These are phyloP conservation scores for Aspergillus sp. DNA, from an alignment of 2,329 filamentous ascomycete genomes.

Conservation along the genomic window DNA sequence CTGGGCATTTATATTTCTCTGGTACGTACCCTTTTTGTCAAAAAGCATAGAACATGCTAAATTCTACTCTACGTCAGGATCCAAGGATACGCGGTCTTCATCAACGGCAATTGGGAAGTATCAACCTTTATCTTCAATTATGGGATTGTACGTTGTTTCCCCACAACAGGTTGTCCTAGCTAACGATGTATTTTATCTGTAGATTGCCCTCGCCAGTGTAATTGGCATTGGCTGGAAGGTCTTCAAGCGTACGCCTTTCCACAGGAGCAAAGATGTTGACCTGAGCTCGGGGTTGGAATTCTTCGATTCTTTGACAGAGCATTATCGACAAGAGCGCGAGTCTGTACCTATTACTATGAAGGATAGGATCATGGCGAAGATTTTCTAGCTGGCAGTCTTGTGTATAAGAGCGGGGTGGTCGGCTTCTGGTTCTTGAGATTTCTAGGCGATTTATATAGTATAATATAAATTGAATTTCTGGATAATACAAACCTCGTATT, in stretches of 20 bases:
- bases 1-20: slow-evolving; percentile 6
- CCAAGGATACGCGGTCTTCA: slow-evolving; percentile 3
- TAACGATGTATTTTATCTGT: background rate
- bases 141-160: background rate
- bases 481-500: too few species aligned
- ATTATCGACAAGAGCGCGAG: background rate
- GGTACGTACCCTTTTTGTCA: background rate
- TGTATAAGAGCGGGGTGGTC: too few species aligned
- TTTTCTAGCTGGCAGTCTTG: background rate
- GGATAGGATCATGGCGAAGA: slow-evolving; percentile 2
- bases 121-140: slow-evolving; percentile 8
- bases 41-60: background rate
- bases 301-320: background rate
- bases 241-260: background rate
- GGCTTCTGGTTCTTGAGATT: too few species aligned
- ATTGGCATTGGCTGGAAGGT: slow-evolving; percentile 6
- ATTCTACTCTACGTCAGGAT: background rate
- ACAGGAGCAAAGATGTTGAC: background rate
- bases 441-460: too few species aligned
- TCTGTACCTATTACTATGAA: background rate
- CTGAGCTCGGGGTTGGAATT: background rate
- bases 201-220: slow-evolving; percentile 4
- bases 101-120: slow-evolving; percentile 3
- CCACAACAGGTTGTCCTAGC: too few species aligned
- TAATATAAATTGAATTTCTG: too few species aligned